These are phyloP conservation scores for Sclerotinia glacialis DNA, from an alignment of 2,329 filamentous ascomycete genomes.

Conservation along the genomic window DNA sequence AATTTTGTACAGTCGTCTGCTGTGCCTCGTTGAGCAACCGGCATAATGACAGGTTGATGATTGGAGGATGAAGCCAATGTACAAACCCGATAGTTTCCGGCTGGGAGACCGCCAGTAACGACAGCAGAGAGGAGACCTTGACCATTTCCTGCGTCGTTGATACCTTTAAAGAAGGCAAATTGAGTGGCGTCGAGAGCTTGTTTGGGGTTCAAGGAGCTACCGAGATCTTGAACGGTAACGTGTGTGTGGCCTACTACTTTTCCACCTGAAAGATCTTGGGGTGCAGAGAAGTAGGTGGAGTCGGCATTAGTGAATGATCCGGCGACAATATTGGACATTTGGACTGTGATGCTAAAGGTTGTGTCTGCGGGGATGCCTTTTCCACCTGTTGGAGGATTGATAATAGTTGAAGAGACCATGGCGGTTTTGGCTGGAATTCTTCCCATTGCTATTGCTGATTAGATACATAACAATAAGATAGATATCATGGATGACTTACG, in stretches of 20 bases:
- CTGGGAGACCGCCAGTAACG: conserved; percentile 43
- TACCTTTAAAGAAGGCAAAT: conserved; percentile 46
- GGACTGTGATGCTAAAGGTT: conserved; percentile 39
- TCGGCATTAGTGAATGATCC: conserved; percentile 43
- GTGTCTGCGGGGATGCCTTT: conserved; percentile 32
- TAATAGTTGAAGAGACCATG: conserved; percentile 38
- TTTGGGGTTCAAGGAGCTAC: conserved; percentile 37
- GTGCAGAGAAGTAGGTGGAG: conserved; percentile 43
- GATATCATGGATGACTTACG: conserved; percentile 30
- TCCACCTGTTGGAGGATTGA: conserved; percentile 35
- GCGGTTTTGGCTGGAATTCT: conserved; percentile 38
- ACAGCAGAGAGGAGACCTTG: conserved; percentile 41
- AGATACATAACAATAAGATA: neutral
- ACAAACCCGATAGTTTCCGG: conserved; percentile 47
- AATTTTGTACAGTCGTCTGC: conserved; percentile 48
- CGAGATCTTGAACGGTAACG: conserved; percentile 43
- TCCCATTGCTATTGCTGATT: conserved; percentile 38
- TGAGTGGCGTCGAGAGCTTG: conserved; percentile 36
- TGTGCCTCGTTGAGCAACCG: conserved; percentile 46
- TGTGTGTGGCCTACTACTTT: conserved; percentile 43
- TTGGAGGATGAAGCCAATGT: conserved; percentile 45
- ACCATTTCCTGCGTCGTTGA: conserved; percentile 43
- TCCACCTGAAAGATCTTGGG: conserved; percentile 40
- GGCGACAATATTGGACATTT: conserved; percentile 40
- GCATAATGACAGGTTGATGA: conserved; percentile 46